Evolutionary conservation across 768 basidiomycete genomes (phyloP), one percentile per base, ranked within the genome.

Genomic region (Aureoboletus auriporus): DNA sequence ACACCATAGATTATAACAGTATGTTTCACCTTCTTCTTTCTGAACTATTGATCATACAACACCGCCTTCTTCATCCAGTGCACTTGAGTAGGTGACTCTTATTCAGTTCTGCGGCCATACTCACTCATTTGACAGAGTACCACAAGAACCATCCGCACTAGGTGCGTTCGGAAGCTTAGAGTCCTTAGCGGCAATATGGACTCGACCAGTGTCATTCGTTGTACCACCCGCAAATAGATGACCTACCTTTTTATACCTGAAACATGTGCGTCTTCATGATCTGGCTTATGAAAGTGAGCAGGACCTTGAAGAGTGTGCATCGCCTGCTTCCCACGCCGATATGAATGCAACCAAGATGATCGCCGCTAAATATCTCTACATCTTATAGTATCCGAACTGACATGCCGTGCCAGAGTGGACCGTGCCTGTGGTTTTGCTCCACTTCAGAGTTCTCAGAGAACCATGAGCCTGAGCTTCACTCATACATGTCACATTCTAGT

Each of bases 101-200:
- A 5, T 17, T 3, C 27, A 50, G 17, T 10, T 50, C 20, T 42
- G 11, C 30, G 33, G 39, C 16, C 26, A 36, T 56, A 37, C 67
- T 73, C 50, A 71, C 50, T 38, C 11, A 39, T 33, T 51, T 50
- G 48, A 14, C 62, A 91, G 89, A 91, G 69, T 86, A 90, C 71
- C 87, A 90, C 80, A 91, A 92, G 79, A 89, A 92, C 74, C 83
- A 88, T 67, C 71, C 83, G n/a, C 90, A 92, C 71, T 92, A 73
- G 69, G 47, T 45, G 53, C 40, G 13, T 49, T 39, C 23, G 38
- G 31, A 28, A 51, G 42, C 31, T 28, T 39, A 38, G 37, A 41
- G 27, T 47, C 41, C 34, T 31, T 44, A 14, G 51, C 20, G 33
- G 48, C 38, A 42, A 38, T 38, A 23, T 33, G 47, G 41, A 40